Percentiles rank a stretch among this genome's conserved stretches.
These are phyloP conservation scores for Trichomonas tenax DNA, from an alignment of 208 protist genomes.

Conservation along the genomic window DNA sequence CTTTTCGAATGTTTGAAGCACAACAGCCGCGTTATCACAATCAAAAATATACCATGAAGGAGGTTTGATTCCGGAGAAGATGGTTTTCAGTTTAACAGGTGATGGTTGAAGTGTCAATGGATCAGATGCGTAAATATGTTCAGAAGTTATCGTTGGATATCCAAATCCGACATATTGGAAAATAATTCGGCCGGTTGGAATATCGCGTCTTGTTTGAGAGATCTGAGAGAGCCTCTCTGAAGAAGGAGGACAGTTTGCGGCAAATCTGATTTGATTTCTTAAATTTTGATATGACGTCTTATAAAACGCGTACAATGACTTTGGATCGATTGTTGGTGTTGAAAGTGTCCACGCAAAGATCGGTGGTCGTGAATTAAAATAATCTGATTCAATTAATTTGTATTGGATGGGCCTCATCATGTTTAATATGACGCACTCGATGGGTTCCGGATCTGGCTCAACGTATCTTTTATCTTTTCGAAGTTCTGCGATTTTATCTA, in stretches of 20 bases:
- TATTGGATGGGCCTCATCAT: background rate
- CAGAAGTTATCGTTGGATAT: background rate
- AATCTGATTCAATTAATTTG: background rate
- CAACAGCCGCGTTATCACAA: background rate
- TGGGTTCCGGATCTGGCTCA: background rate
- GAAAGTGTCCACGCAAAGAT: background rate
- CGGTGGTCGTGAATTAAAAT: background rate
- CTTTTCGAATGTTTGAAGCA: background rate
- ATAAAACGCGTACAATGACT: background rate
- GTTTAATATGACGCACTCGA: background rate
- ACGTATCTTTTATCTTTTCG: background rate
- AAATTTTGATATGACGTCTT: background rate
- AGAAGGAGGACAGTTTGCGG: background rate
- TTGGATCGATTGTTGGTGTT: background rate
- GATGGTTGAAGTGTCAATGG: background rate
- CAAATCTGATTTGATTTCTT: background rate
- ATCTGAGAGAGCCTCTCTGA: background rate
- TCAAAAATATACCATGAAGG: background rate
- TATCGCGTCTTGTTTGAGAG: background rate
- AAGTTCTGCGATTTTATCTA: background rate
- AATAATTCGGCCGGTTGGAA: background rate
- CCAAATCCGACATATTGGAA: background rate
- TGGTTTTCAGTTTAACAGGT: background rate
- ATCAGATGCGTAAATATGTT: background rate
- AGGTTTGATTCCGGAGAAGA: background rate